These are phyloP conservation scores for Chytriomyces confervae DNA, from an alignment of 192 early-diverging fungal species.

Conservation along the genomic window DNA sequence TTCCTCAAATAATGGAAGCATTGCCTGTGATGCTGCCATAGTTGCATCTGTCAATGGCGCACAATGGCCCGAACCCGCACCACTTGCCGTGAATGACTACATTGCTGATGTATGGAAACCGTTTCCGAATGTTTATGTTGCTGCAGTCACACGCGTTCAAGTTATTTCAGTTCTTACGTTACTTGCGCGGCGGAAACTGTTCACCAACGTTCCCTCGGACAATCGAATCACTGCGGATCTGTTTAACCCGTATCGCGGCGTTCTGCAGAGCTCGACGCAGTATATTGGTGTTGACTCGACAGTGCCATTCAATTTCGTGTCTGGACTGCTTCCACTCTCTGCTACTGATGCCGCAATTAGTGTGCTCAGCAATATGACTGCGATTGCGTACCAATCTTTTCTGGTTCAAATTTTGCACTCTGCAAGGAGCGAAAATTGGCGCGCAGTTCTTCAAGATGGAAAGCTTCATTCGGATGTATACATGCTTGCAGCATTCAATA, in stretches of 20 bases:
- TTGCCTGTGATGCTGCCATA: background rate
- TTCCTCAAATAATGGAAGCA: background rate
- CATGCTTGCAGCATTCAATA: background rate
- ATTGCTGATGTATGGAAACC: background rate
- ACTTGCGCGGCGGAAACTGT: background rate
- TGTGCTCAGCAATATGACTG: background rate
- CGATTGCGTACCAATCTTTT: background rate
- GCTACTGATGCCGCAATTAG: background rate
- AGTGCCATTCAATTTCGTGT: background rate
- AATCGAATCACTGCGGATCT: background rate
- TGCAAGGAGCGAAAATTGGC: background rate
- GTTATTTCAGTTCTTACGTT: background rate
- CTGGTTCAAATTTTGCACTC: background rate
- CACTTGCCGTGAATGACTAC: background rate
- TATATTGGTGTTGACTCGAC: background rate
- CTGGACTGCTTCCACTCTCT: background rate
- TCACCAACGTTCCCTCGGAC: background rate
- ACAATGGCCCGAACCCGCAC: background rate
- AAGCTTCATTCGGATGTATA: background rate
- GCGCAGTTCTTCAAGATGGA: background rate
- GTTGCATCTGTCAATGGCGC: background rate
- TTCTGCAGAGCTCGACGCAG: background rate
- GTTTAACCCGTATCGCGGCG: background rate
- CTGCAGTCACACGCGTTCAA: background rate
- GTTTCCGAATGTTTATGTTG: background rate